Evolutionary conservation across 2,329 filamentous ascomycete species (phyloP).

Genomic region (Coniochaeta pulveracea): DNA sequence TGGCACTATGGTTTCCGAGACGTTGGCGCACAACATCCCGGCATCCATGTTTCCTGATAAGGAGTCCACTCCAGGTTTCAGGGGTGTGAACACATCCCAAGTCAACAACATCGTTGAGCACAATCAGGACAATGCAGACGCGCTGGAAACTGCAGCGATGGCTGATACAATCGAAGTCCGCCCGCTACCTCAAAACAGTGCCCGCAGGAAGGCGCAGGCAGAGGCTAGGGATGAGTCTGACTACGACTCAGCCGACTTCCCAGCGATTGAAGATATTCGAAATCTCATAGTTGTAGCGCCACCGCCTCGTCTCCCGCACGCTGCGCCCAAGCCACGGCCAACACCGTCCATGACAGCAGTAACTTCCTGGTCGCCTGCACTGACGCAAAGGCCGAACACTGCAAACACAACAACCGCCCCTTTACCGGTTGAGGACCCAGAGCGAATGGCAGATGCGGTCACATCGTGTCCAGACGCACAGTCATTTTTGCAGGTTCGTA

Average conservation of each 20-base stretch:
- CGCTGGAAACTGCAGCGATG: constrained; percentile 20
- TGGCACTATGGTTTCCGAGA: constrained; percentile 33
- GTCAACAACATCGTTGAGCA: neutral
- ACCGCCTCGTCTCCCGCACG: neutral
- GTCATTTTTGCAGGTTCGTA: too few relatives aligned
- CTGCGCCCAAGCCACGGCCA: neutral
- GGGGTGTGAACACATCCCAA: too few relatives aligned
- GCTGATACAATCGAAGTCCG: neutral
- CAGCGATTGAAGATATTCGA: constrained; percentile 39
- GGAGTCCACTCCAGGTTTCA: too few relatives aligned
- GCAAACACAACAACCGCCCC: too few relatives aligned
- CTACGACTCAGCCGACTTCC: constrained; percentile 29
- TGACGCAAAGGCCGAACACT: too few relatives aligned
- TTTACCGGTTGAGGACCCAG: too few relatives aligned
- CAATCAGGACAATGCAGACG: constrained; percentile 21
- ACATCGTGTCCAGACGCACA: too few relatives aligned
- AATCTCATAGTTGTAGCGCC: constrained; percentile 9
- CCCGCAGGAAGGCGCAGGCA: constrained; percentile 5
- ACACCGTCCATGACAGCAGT: neutral
- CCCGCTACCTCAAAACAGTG: neutral
- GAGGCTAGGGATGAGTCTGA: constrained; percentile 6
- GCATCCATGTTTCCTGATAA: constrained; percentile 9
- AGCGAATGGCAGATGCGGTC: too few relatives aligned
- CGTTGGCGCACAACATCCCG: constrained; percentile 11
- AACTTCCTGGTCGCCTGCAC: neutral